Percentiles rank a stretch among this genome's conserved stretches.
Conservation (phyloP, 768 basidiomycete species). For the Botryobasidium botryosum region DNA sequence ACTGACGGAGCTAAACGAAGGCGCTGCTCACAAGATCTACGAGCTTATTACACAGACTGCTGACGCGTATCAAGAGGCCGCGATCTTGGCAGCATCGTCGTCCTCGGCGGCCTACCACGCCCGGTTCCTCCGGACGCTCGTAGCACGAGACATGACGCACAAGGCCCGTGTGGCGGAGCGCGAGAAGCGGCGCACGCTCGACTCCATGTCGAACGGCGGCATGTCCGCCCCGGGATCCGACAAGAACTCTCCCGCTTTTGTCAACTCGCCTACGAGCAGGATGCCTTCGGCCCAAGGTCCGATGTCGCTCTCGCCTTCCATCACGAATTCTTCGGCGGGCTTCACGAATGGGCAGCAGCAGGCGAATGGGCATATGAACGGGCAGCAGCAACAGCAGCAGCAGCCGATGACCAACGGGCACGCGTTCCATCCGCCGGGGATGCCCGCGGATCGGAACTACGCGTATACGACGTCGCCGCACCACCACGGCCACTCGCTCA, state of each 20-base stretch:
- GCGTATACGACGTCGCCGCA: no score
- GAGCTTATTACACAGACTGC: slow-evolving; percentile 48
- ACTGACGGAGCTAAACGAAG: slow-evolving; percentile 38
- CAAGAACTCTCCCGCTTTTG: not conserved
- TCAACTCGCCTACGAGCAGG: not conserved
- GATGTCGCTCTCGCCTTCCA: not conserved
- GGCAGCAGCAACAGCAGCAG: slow-evolving; percentile 7
- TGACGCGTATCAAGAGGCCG: slow-evolving; percentile 62
- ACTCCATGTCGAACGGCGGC: not conserved
- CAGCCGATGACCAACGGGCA: not conserved
- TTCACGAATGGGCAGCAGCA: not conserved
- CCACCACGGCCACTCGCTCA: no score
- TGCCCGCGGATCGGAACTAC: no score
- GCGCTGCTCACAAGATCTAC: slow-evolving; percentile 48
- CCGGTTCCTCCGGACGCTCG: slow-evolving; percentile 56
- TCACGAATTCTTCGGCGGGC: not conserved
- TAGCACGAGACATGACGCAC: slow-evolving; percentile 40
- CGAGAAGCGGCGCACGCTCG: slow-evolving; percentile 1
- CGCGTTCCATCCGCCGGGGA: not conserved
- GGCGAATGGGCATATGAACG: not conserved
- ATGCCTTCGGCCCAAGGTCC: not conserved
- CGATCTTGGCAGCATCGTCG: slow-evolving; percentile 36
- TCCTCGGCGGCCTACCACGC: slow-evolving; percentile 61
- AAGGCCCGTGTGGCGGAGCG: slow-evolving; percentile 28
- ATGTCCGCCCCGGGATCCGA: not conserved